These are phyloP conservation scores for Cercospora nicotianae DNA, from an alignment of 2,329 filamentous ascomycete species.

Conservation along the genomic window DNA sequence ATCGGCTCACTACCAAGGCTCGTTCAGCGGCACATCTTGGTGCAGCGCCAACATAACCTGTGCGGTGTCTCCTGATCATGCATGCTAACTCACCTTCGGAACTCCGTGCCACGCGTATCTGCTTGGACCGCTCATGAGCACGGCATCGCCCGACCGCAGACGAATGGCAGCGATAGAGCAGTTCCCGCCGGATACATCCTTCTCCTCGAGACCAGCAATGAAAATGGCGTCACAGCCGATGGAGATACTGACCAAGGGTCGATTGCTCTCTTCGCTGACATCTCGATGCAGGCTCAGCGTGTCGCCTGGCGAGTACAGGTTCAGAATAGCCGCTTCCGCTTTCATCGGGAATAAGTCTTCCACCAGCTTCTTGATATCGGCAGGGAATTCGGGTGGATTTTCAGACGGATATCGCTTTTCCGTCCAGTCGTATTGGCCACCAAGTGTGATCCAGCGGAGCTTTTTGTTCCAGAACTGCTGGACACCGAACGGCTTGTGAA, in stretches of 20 bases:
- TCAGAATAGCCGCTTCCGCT: constrained; percentile 88
- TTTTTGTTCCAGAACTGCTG: constrained; percentile 73
- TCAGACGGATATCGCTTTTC: constrained; percentile 73
- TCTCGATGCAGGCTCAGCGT: constrained; percentile 92
- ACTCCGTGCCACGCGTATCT: constrained; percentile 95
- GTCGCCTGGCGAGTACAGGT: constrained; percentile 87
- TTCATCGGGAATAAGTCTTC: constrained; percentile 72
- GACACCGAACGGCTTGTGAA: constrained; percentile 74
- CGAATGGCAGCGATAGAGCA: constrained; percentile 57
- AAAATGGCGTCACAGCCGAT: constrained; percentile 90
- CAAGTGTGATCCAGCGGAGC: constrained; percentile 90
- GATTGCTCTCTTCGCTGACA: constrained; percentile 80
- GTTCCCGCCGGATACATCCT: constrained; percentile 32
- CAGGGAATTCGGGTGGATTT: constrained; percentile 70
- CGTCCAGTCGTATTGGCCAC: constrained; percentile 96
- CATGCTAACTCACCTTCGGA: constrained; percentile 63
- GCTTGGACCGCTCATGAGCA: constrained; percentile 81
- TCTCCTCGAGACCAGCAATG: constrained; percentile 68
- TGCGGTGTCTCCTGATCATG: background rate
- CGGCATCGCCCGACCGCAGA: constrained; percentile 79
- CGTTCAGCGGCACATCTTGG: background rate
- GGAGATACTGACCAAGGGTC: constrained; percentile 79
- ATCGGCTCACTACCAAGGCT: background rate
- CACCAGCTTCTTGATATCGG: constrained; percentile 69
- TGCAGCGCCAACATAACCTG: background rate